These are phyloP conservation scores for Thraustochytrium striatum DNA, from an alignment of 352 stramenopile genomes.

Conservation along the genomic window DNA sequence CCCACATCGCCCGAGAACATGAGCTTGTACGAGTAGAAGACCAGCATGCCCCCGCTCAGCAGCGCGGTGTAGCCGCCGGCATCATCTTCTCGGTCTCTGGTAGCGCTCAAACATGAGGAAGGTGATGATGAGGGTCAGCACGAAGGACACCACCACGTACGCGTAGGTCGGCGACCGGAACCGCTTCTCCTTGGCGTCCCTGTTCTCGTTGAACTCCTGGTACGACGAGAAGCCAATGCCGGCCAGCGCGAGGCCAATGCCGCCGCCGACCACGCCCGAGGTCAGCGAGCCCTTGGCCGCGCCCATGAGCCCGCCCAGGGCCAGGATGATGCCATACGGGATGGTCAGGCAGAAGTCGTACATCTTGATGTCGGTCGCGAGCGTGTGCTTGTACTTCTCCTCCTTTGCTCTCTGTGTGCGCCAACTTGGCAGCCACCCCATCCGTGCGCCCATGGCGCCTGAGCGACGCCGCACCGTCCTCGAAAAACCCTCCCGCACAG, in stretches of 20 bases:
- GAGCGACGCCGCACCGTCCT: too few relatives aligned
- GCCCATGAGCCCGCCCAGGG: conserved; percentile 33
- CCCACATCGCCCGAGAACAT: conserved; percentile 41
- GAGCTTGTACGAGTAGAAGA: conserved; percentile 45
- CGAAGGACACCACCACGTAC: conserved; percentile 28
- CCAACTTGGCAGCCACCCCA: too few relatives aligned
- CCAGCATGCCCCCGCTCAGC: conserved; percentile 28
- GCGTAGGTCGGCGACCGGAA: conserved; percentile 37
- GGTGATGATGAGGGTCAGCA: conserved; percentile 40
- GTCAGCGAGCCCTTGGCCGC: background rate
- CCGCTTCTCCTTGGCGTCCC: conserved; percentile 21
- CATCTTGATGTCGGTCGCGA: too few relatives aligned
- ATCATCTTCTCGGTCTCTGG: conserved; percentile 14
- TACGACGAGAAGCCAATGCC: conserved; percentile 26
- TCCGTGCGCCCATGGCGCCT: too few relatives aligned
- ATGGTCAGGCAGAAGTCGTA: conserved; percentile 48
- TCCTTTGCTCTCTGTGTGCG: too few relatives aligned
- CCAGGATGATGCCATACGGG: conserved; percentile 25
- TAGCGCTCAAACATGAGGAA: conserved; percentile 37
- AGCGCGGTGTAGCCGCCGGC: background rate
- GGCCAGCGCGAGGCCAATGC: conserved; percentile 23
- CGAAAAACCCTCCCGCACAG: too few relatives aligned
- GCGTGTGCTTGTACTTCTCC: too few relatives aligned
- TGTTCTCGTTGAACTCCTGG: conserved; percentile 43
- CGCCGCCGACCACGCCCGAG: background rate